Evolutionary conservation across 2,329 filamentous ascomycete genomes (phyloP).

Genomic region (Fusarium sp.): DNA sequence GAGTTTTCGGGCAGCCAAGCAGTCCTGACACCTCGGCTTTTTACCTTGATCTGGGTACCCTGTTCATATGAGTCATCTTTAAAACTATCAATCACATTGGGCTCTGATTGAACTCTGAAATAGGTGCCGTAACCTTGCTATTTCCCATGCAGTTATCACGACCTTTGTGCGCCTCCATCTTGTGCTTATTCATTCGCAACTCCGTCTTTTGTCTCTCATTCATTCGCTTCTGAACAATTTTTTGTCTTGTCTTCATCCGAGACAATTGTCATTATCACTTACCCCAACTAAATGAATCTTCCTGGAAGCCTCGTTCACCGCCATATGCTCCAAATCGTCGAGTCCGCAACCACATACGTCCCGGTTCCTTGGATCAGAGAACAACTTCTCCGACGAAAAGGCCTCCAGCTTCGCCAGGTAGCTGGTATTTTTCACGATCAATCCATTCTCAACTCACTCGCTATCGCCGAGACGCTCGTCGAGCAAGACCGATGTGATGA

Average conservation of each 20-base stretch:
- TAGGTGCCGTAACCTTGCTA: neutral
- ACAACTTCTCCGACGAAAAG: neutral
- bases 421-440: neutral
- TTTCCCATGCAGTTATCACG: neutral
- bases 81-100: neutral
- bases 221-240: neutral
- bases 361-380: neutral
- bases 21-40: neutral
- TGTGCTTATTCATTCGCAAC: neutral
- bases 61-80: neutral
- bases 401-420: neutral
- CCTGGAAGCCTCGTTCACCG: neutral
- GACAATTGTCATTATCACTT: neutral
- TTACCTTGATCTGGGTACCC: neutral
- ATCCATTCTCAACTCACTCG: neutral
- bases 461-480: neutral
- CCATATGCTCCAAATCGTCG: neutral
- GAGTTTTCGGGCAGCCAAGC: neutral
- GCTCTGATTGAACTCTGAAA: neutral
- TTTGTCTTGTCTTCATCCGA: neutral
- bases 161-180: neutral
- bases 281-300: neutral
- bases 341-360: neutral
- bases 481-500: neutral
- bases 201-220: neutral